Evolutionary conservation across 768 basidiomycete species (phyloP), one percentile per base, ranked within the genome.

Genomic region (Dentipellis fragilis): DNA sequence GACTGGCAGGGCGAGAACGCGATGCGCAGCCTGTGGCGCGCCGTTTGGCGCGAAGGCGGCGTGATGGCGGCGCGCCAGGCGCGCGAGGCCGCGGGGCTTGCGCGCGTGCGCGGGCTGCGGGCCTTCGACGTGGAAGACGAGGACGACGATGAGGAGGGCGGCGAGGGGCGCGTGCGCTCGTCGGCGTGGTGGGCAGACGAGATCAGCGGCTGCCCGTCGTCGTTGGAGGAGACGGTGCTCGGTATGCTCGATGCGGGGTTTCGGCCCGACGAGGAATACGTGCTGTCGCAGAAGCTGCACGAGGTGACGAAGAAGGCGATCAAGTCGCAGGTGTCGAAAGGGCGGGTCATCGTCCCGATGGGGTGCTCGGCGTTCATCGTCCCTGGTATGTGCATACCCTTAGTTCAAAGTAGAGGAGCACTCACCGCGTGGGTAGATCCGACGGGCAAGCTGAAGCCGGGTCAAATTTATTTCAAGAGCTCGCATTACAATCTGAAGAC

Each of bases 101-200:
- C 70, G 12, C 67, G 69, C 3, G 69, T 62, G 4, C 52, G 55
- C 21, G 69, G 70, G 8, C 37, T 58, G 14, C 55, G 56, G 4
- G 45, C 14, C 11, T 62, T 65, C 22, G 64, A 63, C 29, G 51
- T 55, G 9, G 61, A 59, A 9, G 58, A 64, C n/a, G 60, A 58
- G 3, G 64, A 55, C 10, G 63, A 51, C 16, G 64, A 65, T 3
- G 65, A 64, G 8, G 63, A 61, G 23, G 49, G 59, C 38, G 52
- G 64, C 2, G 57, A 49, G 42, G 57, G 58, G n/a, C 2, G 63
- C 2, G 71, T 76, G 42, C 67, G 68, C 2, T 85, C 84, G n/a
- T 69, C 71, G 17, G 81, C 84, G 1, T 86, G 84, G 83, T 86
- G 83, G 83, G 71, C 69, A n/a, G 84, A 87, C 57, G 74, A 80